Evolutionary conservation across 2,329 filamentous ascomycete species (phyloP), one percentile per base, ranked within the genome.

Genomic region (Phialocephala subalpina): DNA sequence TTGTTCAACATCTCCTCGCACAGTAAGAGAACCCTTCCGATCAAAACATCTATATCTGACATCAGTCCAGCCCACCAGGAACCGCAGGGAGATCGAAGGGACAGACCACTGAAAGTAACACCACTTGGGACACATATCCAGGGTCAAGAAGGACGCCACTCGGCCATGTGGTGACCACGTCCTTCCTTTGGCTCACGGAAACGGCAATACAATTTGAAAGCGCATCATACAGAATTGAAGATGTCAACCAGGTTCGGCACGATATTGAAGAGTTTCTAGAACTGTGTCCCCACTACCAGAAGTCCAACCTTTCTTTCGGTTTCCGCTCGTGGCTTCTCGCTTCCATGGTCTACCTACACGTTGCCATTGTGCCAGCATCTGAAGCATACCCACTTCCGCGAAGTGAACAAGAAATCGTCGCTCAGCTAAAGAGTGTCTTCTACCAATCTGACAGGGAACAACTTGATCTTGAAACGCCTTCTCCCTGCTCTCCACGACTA

Each of bases 211-310:
- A 29, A 53, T 33, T 53, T 25, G 49, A 53, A 53, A 53, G 49
- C 16, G 49, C 49, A 2, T 53, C 49, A 1, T 53, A 53, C 25
- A 53, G 12, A 33, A 33, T 3, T 25, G 25, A 33, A 27, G 27
- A 53, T 18, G 16, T 18, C 49, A 18, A 53, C 49, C 22, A 53
- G 29, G 18, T 53, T 33, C 49, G 49, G 11, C 25, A 53, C 29
- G 49, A 53, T 25, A 53, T 53, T 3, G 49, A 53, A n/a, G 49
- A 53, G 8, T 53, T 53, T 25, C 49, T 53, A 29, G 49, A 53
- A 33, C 25, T 53, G 1, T 29, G 49, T n/a, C 49, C 49, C 25
- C 3, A 29, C 18, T 53, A 29, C 18, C 49, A 22, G 1, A 53
- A 33, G 29, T 6, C 22, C 12, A 53, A 29, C 1, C 14, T 53